These are phyloP conservation scores for Nicotiana noctiflora DNA, from an alignment of 257 asterid genomes.

Conservation along the genomic window DNA sequence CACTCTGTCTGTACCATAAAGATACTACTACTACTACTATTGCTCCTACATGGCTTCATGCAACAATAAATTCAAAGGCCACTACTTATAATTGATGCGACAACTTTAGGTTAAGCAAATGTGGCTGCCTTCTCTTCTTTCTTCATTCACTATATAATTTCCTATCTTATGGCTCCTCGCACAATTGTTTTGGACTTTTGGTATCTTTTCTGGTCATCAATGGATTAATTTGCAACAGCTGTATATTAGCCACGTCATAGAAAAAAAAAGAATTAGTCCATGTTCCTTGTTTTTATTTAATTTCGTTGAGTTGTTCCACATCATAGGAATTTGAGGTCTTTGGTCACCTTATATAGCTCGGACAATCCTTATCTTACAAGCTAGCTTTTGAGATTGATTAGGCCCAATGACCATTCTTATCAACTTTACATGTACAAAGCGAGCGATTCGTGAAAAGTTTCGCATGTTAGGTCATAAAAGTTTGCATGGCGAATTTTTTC, in stretches of 20 bases:
- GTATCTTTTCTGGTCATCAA: not conserved
- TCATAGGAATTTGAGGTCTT: too few relatives aligned
- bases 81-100: not conserved
- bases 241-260: not conserved
- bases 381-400: too few relatives aligned
- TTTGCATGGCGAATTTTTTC: not conserved
- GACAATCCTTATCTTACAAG: too few relatives aligned
- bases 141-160: not conserved
- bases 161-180: not conserved
- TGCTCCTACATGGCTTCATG: not conserved
- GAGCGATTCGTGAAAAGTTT: not conserved
- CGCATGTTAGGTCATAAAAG: not conserved
- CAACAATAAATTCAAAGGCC: slow-evolving; percentile 1
- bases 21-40: not conserved
- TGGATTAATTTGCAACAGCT: not conserved
- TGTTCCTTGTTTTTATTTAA: not conserved
- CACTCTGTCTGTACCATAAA: slow-evolving; percentile 1
- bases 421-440: not conserved
- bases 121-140: not conserved
- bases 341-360: too few relatives aligned
- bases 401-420: too few relatives aligned
- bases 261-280: not conserved
- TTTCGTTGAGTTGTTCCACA: too few relatives aligned
- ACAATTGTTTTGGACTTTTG: not conserved
- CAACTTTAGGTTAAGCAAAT: not conserved